Conservation (phyloP, 2,329 filamentous ascomycete species). For the Ceratocystis harringtonii region DNA sequence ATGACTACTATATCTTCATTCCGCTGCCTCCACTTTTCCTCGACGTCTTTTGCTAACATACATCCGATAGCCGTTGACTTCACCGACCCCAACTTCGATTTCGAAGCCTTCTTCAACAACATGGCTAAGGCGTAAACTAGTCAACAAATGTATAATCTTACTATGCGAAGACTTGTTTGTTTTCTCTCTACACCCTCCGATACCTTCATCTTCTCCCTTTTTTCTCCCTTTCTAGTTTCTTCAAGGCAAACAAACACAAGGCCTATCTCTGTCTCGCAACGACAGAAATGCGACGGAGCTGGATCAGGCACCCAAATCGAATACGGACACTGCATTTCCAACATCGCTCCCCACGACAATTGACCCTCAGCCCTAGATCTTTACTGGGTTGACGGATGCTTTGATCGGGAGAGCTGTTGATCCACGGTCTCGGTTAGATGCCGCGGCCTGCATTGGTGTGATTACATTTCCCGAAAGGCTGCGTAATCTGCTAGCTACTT, state of each 20-base stretch:
- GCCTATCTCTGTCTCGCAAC: neutral
- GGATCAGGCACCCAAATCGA: neutral
- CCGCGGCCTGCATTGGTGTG: too few relatives aligned
- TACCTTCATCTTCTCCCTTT: neutral
- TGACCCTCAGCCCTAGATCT: neutral
- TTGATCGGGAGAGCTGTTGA: neutral
- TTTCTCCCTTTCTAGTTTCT: neutral
- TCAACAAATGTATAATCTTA: slow-evolving; percentile 14
- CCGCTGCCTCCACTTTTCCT: too few relatives aligned
- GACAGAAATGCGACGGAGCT: neutral
- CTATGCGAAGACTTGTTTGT: slow-evolving; percentile 1
- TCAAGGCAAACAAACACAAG: neutral
- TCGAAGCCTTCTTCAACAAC: slow-evolving; percentile 67
- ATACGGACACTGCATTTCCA: neutral
- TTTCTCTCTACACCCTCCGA: slow-evolving; percentile 3
- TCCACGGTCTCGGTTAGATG: too few relatives aligned
- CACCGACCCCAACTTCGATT: slow-evolving; percentile 78
- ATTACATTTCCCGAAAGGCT: neutral
- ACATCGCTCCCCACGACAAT: neutral
- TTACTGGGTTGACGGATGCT: neutral
- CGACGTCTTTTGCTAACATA: neutral
- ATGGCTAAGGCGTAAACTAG: slow-evolving; percentile 36
- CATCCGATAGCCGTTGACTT: slow-evolving; percentile 34
- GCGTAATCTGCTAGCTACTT: neutral
- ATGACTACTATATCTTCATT: neutral